Conservation (phyloP, 2,329 filamentous ascomycete species). For the Neopestalotiopsis sp. region DNA sequence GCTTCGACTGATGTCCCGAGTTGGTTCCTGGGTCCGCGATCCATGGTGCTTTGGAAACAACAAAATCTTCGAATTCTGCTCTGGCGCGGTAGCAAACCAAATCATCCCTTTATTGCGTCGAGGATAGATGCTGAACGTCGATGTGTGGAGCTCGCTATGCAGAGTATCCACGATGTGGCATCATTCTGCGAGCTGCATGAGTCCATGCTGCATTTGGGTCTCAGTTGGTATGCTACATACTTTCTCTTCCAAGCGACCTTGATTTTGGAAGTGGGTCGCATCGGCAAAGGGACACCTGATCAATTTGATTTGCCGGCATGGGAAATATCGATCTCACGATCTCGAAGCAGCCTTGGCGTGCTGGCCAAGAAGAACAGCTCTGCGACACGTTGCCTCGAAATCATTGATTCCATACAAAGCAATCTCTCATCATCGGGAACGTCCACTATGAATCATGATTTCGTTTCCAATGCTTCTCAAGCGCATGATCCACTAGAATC, state of each 20-base stretch:
- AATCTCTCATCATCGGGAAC: not conserved
- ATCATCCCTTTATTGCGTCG: slow-evolving; percentile 36
- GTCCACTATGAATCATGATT: not conserved
- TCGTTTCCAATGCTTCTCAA: not conserved
- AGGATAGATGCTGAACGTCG: slow-evolving; percentile 34
- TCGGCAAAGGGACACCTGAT: not conserved
- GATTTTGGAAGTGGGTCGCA: slow-evolving; percentile 35
- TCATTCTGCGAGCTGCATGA: slow-evolving; percentile 37
- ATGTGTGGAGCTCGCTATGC: slow-evolving; percentile 43
- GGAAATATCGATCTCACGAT: slow-evolving; percentile 4
- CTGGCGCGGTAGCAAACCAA: slow-evolving; percentile 41
- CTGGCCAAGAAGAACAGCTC: slow-evolving; percentile 15
- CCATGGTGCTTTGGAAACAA: slow-evolving; percentile 46
- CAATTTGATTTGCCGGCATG: not conserved
- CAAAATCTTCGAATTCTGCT: slow-evolving; percentile 49
- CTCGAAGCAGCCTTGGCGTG: slow-evolving; percentile 2
- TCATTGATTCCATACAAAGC: slow-evolving; percentile 12
- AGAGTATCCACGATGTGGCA: slow-evolving; percentile 41
- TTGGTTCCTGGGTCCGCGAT: slow-evolving; percentile 41
- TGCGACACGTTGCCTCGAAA: slow-evolving; percentile 11
- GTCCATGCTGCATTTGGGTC: slow-evolving; percentile 35
- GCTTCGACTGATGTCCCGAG: slow-evolving; percentile 32
- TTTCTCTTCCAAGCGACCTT: slow-evolving; percentile 50
- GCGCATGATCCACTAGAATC: not conserved
- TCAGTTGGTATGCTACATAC: slow-evolving; percentile 49